Evolutionary conservation across 768 basidiomycete species (phyloP).

Genomic region (Macrolepiota dolichaula): DNA sequence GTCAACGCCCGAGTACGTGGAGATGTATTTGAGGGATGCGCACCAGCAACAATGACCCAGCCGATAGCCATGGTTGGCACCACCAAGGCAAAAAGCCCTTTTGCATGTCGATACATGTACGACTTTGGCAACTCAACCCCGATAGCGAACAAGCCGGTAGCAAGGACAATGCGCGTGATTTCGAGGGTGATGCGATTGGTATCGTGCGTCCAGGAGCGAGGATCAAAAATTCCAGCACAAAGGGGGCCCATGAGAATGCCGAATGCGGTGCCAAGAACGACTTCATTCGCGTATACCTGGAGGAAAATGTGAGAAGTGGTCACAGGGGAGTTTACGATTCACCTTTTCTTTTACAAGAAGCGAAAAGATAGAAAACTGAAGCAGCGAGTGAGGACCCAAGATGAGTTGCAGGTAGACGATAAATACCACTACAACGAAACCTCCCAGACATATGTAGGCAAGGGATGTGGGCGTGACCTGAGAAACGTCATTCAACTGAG

Average conservation of each 20-base stretch:
- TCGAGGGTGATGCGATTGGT: conserved; percentile 69
- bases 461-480: conserved; percentile 52
- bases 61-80: conserved; percentile 84
- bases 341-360: conserved; percentile 82
- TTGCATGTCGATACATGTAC: conserved; percentile 80
- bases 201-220: conserved; percentile 62
- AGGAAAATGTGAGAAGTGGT: not conserved
- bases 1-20: no score
- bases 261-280: conserved; percentile 81
- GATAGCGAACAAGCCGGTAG: conserved; percentile 89
- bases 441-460: conserved; percentile 64
- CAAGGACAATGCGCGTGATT: conserved; percentile 87
- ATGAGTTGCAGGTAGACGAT: not conserved
- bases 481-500: no score
- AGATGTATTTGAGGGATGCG: conserved; percentile 12
- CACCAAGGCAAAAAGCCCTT: conserved; percentile 64
- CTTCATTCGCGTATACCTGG: conserved; percentile 88
- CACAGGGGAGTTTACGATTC: conserved; percentile 4
- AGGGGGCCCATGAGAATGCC: conserved; percentile 71
- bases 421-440: conserved; percentile 38
- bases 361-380: conserved; percentile 80
- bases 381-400: not conserved
- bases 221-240: conserved; percentile 68
- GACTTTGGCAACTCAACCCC: conserved; percentile 89
- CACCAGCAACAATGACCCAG: conserved; percentile 75